Conservation (phyloP, 192 early-diverging fungal species). For the Backusella sp. region DNA sequence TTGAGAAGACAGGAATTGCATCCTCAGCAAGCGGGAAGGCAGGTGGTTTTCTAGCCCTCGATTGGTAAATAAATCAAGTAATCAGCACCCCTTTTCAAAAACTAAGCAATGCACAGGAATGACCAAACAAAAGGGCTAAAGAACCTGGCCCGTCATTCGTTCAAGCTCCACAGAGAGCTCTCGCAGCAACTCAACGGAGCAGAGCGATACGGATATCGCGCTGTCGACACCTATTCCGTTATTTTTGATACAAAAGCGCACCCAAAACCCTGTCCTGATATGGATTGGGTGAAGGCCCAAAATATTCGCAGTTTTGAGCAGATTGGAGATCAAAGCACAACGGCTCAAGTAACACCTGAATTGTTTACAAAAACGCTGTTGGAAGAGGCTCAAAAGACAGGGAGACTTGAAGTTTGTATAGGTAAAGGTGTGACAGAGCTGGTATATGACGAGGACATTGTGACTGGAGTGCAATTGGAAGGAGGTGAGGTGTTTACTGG, state of each 20-base stretch:
- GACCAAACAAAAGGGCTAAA: neutral
- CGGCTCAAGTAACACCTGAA: constrained; percentile 43
- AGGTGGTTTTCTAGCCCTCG: constrained; percentile 46
- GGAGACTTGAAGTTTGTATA: constrained; percentile 22
- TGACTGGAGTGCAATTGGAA: constrained; percentile 30
- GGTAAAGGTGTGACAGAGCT: constrained; percentile 22
- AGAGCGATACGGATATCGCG: constrained; percentile 41
- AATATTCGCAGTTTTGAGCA: constrained; percentile 13
- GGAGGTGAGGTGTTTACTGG: constrained; percentile 23
- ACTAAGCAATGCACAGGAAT: neutral
- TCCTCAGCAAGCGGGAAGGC: constrained; percentile 45
- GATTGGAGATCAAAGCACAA: constrained; percentile 33
- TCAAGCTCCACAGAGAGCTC: constrained; percentile 41
- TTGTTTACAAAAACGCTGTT: constrained; percentile 38
- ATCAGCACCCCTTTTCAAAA: neutral
- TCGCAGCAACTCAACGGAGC: constrained; percentile 31
- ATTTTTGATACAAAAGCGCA: neutral
- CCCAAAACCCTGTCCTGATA: neutral
- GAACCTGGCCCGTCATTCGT: constrained; percentile 33
- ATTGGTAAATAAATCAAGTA: constrained; percentile 33
- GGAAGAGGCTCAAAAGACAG: constrained; percentile 29
- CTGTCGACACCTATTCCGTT: constrained; percentile 37
- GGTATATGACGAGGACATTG: neutral
- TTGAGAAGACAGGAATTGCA: constrained; percentile 43
- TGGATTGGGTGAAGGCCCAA: constrained; percentile 20